These are phyloP conservation scores for Lodderomyces parapsilosis DNA, from an alignment of 1,139 yeast genomes.

Conservation along the genomic window DNA sequence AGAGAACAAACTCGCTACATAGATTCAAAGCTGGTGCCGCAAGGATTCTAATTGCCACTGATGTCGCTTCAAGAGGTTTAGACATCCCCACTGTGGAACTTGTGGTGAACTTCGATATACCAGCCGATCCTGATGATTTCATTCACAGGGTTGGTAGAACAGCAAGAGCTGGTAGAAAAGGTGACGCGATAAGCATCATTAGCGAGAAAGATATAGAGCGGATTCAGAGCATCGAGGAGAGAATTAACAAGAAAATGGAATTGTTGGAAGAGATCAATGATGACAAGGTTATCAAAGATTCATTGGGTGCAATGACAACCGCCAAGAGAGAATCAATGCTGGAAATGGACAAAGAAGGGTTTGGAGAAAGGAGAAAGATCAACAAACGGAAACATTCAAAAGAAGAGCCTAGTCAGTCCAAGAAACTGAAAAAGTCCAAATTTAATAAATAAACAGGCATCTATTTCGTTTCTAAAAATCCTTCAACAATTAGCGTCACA, in stretches of 20 bases:
- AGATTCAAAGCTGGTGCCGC: constrained; percentile 95
- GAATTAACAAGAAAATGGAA: constrained; percentile 77
- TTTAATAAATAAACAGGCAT: constrained; percentile 5
- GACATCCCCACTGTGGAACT: constrained; percentile 91
- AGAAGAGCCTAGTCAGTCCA: constrained; percentile 4
- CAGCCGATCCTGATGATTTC: constrained; percentile 95
- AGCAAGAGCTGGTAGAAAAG: constrained; percentile 93
- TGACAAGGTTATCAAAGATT: constrained; percentile 68
- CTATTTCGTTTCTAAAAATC: constrained; percentile 20
- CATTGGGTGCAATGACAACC: constrained; percentile 65
- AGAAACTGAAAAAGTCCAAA: constrained; percentile 7
- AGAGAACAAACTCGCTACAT: constrained; percentile 86
- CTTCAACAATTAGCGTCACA: constrained; percentile 40
- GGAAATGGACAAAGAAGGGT: constrained; percentile 90
- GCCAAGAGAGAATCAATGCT: constrained; percentile 89
- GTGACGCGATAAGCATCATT: constrained; percentile 60
- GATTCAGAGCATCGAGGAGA: constrained; percentile 79
- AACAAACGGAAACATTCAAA: constrained; percentile 48
- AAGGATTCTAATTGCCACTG: constrained; percentile 87
- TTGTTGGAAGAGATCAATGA: constrained; percentile 71
- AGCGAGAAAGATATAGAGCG: constrained; percentile 84
- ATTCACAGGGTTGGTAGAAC: constrained; percentile 99
- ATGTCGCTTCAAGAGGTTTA: constrained; percentile 95
- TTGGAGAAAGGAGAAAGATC: constrained; percentile 69
- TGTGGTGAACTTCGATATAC: constrained; percentile 89